Percentiles rank a stretch among this genome's conserved stretches.
Conservation (phyloP, 2,329 filamentous ascomycete genomes). For the Calonectria hongkongensis region DNA sequence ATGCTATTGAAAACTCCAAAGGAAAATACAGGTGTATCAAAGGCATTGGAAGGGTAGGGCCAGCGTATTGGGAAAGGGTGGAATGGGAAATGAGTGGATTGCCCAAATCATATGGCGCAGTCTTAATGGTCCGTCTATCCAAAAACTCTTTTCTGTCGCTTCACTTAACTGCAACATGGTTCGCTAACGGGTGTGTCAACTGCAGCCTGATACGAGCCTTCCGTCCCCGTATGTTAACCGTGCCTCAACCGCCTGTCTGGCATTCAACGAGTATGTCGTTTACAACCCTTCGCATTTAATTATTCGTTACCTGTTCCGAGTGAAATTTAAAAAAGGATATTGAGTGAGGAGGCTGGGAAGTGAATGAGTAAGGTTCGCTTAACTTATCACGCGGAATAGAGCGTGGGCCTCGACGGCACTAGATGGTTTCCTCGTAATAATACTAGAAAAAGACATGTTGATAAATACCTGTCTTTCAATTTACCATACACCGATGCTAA, state of each 20-base stretch:
- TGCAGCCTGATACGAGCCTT: background rate
- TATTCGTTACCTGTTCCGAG: conserved; percentile 8
- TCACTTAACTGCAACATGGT: too few species aligned
- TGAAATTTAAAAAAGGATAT: background rate
- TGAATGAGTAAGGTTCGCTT: too few species aligned
- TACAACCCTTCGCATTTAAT: conserved; percentile 1
- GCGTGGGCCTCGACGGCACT: too few species aligned
- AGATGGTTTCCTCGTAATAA: too few species aligned
- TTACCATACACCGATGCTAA: too few species aligned
- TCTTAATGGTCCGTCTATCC: background rate
- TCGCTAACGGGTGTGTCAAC: background rate
- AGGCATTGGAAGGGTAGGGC: background rate
- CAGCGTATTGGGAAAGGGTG: background rate
- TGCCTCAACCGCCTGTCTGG: background rate
- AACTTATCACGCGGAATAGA: too few species aligned
- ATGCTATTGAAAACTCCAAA: background rate
- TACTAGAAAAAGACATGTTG: too few species aligned
- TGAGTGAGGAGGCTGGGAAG: too few species aligned
- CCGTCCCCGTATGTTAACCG: background rate
- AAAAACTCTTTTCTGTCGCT: background rate
- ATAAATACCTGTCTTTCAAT: too few species aligned
- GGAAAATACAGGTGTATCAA: background rate
- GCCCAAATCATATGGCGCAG: background rate
- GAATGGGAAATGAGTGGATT: background rate
- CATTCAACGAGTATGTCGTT: conserved; percentile 11